Conservation (phyloP, 331 rosid genomes). For the Malus hybrid region DNA sequence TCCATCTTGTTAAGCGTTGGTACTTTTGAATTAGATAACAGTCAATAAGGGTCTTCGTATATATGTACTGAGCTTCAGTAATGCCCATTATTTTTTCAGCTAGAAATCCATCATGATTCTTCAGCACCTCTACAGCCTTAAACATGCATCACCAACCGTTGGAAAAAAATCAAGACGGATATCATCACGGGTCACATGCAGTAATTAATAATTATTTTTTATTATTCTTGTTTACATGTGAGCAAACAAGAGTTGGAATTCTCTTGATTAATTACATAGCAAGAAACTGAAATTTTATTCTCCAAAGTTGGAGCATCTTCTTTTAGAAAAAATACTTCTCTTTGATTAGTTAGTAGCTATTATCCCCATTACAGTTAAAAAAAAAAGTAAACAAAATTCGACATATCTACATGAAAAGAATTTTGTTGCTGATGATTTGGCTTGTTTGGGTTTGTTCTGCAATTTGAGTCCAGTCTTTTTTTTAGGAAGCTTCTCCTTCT, state of each 20-base stretch:
- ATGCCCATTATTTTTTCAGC: background rate
- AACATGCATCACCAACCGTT: background rate
- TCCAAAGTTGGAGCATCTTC: background rate
- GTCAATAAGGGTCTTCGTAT: background rate
- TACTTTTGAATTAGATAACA: background rate
- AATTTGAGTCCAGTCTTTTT: too few relatives aligned
- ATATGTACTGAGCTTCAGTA: background rate
- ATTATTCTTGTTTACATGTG: too few relatives aligned
- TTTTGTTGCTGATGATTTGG: too few relatives aligned
- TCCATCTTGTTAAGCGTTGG: background rate
- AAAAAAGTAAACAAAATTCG: background rate
- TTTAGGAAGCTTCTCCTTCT: too few relatives aligned
- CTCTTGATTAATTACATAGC: background rate
- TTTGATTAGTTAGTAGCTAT: too few relatives aligned
- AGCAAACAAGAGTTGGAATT: too few relatives aligned
- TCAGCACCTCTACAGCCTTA: background rate
- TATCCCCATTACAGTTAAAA: too few relatives aligned
- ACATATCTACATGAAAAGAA: too few relatives aligned
- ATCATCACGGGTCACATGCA: background rate
- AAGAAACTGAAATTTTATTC: background rate
- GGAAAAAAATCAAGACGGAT: background rate
- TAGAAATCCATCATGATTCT: background rate
- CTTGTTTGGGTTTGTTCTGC: too few relatives aligned
- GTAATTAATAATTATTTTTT: too few relatives aligned
- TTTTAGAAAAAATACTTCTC: background rate